Evolutionary conservation across 2,329 filamentous ascomycete species (phyloP).

Genomic region (Chalaropsis ovoidea): DNA sequence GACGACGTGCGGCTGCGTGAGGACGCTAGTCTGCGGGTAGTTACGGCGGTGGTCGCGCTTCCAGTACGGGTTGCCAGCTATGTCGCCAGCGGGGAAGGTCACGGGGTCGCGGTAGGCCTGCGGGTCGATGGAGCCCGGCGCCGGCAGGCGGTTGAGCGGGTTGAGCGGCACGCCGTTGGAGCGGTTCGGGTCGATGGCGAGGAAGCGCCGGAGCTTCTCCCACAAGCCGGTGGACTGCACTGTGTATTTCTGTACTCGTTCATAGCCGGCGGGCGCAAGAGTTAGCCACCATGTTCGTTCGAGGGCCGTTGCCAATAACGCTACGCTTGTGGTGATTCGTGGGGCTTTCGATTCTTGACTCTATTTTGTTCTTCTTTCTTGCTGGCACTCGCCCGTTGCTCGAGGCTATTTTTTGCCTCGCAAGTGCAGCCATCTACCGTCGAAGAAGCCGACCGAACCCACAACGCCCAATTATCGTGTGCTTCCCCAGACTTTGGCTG

Average conservation of each 20-base stretch:
- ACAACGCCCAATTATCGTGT: neutral
- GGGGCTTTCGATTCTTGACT: slow-evolving; percentile 27
- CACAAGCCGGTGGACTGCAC: slow-evolving; percentile 82
- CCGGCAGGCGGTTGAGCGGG: slow-evolving; percentile 78
- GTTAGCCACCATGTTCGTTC: neutral
- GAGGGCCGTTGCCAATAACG: neutral
- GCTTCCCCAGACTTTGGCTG: slow-evolving; percentile 6
- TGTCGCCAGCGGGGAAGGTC: slow-evolving; percentile 46
- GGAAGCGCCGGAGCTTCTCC: slow-evolving; percentile 65
- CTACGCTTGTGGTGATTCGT: neutral
- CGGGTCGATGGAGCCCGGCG: slow-evolving; percentile 39
- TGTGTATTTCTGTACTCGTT: slow-evolving; percentile 74
- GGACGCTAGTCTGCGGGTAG: slow-evolving; percentile 70
- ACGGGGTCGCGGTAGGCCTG: slow-evolving; percentile 35
- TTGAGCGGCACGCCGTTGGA: slow-evolving; percentile 90
- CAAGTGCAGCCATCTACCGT: neutral
- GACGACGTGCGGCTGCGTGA: slow-evolving; percentile 77
- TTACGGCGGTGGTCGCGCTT: slow-evolving; percentile 78
- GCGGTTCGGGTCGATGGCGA: slow-evolving; percentile 76
- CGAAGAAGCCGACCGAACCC: neutral
- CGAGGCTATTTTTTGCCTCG: neutral
- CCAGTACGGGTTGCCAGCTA: slow-evolving; percentile 47
- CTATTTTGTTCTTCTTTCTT: neutral
- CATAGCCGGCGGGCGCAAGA: neutral
- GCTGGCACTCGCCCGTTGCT: neutral